Evolutionary conservation across 2,329 filamentous ascomycete species (phyloP).

Genomic region (Nigrospora osmanthi): DNA sequence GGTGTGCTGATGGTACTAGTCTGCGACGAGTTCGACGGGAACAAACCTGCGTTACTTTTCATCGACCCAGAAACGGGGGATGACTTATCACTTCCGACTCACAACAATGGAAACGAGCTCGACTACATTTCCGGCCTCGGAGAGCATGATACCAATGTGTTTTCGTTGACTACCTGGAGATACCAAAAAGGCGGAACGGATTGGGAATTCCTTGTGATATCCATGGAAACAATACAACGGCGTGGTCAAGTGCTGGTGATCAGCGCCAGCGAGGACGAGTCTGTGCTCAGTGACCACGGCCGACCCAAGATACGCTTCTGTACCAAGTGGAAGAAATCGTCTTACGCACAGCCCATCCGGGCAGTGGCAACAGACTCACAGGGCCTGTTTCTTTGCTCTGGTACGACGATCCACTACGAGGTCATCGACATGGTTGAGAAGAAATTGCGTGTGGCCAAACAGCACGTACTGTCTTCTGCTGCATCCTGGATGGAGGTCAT

Average conservation of each 20-base stretch:
- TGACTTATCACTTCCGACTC: conserved; percentile 38
- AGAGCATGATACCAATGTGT: conserved; percentile 48
- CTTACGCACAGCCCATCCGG: conserved; percentile 40
- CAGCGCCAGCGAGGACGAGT: conserved; percentile 30
- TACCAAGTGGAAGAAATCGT: conserved; percentile 41
- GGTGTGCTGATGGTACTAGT: conserved; percentile 47
- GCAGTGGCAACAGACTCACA: conserved; percentile 47
- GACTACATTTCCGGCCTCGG: conserved; percentile 50
- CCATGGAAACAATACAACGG: conserved; percentile 28
- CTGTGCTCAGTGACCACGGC: conserved; percentile 6
- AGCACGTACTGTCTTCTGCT: conserved; percentile 42
- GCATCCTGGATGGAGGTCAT: conserved; percentile 40
- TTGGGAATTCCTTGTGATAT: conserved; percentile 57
- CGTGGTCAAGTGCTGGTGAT: conserved; percentile 49
- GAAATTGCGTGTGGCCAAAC: conserved; percentile 38
- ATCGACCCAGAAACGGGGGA: conserved; percentile 47
- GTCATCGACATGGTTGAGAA: conserved; percentile 42
- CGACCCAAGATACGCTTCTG: conserved; percentile 38
- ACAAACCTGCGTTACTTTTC: conserved; percentile 43
- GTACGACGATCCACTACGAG: conserved; percentile 48
- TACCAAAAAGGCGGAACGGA: conserved; percentile 47
- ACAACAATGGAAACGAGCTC: conserved; percentile 24
- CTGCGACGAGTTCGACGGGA: conserved; percentile 17
- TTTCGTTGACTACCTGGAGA: conserved; percentile 57
- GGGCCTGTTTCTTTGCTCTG: conserved; percentile 48